Conservation (phyloP, 1,284 basidiomycete species). For the Psilocybe mexicana region DNA sequence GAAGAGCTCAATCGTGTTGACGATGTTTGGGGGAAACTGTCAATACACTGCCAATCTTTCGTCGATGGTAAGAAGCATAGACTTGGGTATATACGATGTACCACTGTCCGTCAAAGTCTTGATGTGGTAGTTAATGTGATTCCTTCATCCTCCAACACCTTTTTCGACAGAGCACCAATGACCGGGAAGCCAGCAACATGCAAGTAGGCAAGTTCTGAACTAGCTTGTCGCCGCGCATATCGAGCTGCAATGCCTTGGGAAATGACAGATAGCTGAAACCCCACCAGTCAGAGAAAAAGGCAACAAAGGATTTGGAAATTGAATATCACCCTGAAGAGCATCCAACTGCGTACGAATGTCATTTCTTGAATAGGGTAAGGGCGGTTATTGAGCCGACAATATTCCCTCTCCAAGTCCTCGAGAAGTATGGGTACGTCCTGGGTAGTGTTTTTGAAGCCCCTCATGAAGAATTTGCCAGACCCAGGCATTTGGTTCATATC, state of each 20-base stretch:
- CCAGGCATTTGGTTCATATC: slow-evolving; percentile 43
- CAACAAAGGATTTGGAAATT: not conserved
- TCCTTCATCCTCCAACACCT: slow-evolving; percentile 56
- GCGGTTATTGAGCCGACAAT: slow-evolving; percentile 61
- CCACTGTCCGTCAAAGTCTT: slow-evolving; percentile 34
- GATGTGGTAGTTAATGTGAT: slow-evolving; percentile 33
- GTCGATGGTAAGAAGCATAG: not conserved
- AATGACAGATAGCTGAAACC: slow-evolving; percentile 76
- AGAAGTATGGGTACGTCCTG: slow-evolving; percentile 64
- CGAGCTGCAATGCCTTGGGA: slow-evolving; percentile 93
- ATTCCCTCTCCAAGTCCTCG: slow-evolving; percentile 75
- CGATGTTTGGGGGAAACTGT: too few species aligned
- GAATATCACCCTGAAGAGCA: slow-evolving; percentile 75
- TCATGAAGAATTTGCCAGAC: slow-evolving; percentile 29
- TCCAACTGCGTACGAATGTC: slow-evolving; percentile 83
- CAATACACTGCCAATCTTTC: too few species aligned
- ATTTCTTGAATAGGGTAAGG: slow-evolving; percentile 76
- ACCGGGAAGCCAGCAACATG: slow-evolving; percentile 61
- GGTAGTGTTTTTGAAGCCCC: slow-evolving; percentile 66
- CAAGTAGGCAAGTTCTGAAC: slow-evolving; percentile 71
- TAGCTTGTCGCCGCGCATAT: slow-evolving; percentile 82
- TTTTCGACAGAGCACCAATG: slow-evolving; percentile 63
- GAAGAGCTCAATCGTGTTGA: too few species aligned
- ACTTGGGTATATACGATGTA: not conserved
- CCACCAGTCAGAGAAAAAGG: not conserved